Conservation (phyloP, 768 basidiomycete species). For the Termitomyces sp. region DNA sequence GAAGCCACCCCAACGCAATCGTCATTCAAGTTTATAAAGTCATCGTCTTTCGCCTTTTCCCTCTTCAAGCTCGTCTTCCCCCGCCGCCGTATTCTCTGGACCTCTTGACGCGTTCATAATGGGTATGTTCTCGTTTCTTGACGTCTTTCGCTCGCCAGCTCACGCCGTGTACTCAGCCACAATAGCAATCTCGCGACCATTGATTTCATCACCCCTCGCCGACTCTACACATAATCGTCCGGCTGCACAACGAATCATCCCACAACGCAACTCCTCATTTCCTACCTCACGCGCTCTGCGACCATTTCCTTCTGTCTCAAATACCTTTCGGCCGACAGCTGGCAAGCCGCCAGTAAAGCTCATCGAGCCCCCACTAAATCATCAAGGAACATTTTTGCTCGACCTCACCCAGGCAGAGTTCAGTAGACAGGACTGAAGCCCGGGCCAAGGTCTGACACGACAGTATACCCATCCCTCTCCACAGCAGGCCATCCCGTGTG, state of each 20-base stretch:
- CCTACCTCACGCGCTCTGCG: constrained; percentile 71
- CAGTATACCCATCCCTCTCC: constrained; percentile 3
- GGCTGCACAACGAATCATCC: constrained; percentile 26
- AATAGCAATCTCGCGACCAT: constrained; percentile 44
- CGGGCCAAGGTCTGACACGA: neutral
- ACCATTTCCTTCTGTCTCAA: constrained; percentile 67
- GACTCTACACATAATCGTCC: constrained; percentile 26
- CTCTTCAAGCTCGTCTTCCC: constrained; percentile 3
- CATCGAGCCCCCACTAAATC: constrained; percentile 74
- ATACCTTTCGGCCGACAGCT: constrained; percentile 28
- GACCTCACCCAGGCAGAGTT: constrained; percentile 83
- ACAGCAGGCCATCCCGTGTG: neutral
- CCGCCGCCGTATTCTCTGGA: neutral
- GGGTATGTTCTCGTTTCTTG: constrained; percentile 26
- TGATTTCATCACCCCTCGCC: constrained; percentile 63
- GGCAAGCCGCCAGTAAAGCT: constrained; percentile 57
- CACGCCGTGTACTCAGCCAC: constrained; percentile 25
- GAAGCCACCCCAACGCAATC: constrained; percentile 17
- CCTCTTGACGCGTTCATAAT: constrained; percentile 22
- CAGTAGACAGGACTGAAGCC: constrained; percentile 48
- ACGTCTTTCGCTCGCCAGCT: neutral
- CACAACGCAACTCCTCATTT: constrained; percentile 51
- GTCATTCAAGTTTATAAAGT: constrained; percentile 22
- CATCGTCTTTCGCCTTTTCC: neutral
- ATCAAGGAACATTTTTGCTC: constrained; percentile 65